Percentiles rank a stretch among this genome's conserved stretches.
Evolutionary conservation across 2,329 filamentous ascomycete species (phyloP).

Genomic region (Bertia moriformis): DNA sequence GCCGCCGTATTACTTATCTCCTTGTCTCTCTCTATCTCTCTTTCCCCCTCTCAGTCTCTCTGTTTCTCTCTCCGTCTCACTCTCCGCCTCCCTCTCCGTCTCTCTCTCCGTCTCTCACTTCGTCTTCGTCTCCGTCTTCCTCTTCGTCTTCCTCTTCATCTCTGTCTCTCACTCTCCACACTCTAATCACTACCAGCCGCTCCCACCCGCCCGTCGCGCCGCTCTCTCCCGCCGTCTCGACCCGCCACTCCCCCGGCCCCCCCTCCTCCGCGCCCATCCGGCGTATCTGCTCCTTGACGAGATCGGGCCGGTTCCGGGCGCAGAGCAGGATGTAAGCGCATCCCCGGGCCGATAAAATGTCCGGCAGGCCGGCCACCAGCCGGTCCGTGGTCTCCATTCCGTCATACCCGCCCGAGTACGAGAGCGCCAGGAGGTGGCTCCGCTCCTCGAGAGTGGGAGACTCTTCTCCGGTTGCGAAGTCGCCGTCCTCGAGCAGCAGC

Average conservation of each 20-base stretch:
- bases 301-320: constrained; percentile 71
- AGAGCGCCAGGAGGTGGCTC: constrained; percentile 67
- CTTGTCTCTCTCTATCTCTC: constrained; percentile 8
- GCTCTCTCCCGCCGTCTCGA: constrained; percentile 65
- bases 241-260: constrained; percentile 46
- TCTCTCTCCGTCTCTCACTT: constrained; percentile 5
- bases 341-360: constrained; percentile 47
- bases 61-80: constrained; percentile 12
- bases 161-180: constrained; percentile 45
- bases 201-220: constrained; percentile 89
- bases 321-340: constrained; percentile 85
- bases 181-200: constrained; percentile 74
- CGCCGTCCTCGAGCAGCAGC: constrained; percentile 3
- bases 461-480: too few species aligned
- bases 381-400: constrained; percentile 90
- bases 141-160: constrained; percentile 3
- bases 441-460: constrained; percentile 55
- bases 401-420: constrained; percentile 76
- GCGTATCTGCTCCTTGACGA: constrained; percentile 50
- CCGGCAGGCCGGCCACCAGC: constrained; percentile 56
- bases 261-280: constrained; percentile 35
- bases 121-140: constrained; percentile 2
- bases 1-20: too few species aligned
- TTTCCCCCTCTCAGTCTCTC: constrained; percentile 7
- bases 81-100: constrained; percentile 11